Evolutionary conservation across 345 rosid species (phyloP).

Genomic region (Dipteronia dyeriana): DNA sequence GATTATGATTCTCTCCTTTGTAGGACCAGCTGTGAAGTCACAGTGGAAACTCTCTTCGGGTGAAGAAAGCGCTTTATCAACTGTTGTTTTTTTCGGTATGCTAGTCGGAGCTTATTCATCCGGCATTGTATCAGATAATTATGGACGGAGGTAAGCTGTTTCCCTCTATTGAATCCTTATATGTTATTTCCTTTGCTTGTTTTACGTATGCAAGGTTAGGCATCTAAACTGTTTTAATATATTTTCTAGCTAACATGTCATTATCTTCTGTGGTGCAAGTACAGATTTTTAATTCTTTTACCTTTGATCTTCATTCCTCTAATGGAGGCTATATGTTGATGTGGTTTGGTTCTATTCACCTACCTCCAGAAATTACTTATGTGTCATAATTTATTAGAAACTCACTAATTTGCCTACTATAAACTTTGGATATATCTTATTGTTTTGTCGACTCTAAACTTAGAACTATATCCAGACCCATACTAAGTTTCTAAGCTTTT

Average conservation of each 20-base stretch:
- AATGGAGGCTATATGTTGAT: neutral
- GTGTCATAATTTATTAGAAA: neutral
- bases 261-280: neutral
- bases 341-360: neutral
- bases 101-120: constrained; percentile 50
- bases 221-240: neutral
- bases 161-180: neutral
- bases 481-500: neutral
- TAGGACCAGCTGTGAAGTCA: constrained; percentile 43
- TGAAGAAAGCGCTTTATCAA: constrained; percentile 41
- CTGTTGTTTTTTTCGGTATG: constrained; percentile 49
- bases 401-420: neutral
- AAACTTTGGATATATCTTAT: neutral
- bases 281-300: neutral
- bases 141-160: constrained; percentile 40
- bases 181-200: neutral
- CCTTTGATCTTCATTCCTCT: neutral
- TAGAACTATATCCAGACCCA: neutral
- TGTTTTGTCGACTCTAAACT: neutral
- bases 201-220: neutral
- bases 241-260: neutral
- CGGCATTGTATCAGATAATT: constrained; percentile 47
- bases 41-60: constrained; percentile 44
- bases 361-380: neutral
- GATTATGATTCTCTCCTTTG: constrained; percentile 54